A percentile compares a stretch with the other conserved stretches of the same genome.
Conservation (phyloP, 1,139 yeast species). For the Diutina sp. region DNA sequence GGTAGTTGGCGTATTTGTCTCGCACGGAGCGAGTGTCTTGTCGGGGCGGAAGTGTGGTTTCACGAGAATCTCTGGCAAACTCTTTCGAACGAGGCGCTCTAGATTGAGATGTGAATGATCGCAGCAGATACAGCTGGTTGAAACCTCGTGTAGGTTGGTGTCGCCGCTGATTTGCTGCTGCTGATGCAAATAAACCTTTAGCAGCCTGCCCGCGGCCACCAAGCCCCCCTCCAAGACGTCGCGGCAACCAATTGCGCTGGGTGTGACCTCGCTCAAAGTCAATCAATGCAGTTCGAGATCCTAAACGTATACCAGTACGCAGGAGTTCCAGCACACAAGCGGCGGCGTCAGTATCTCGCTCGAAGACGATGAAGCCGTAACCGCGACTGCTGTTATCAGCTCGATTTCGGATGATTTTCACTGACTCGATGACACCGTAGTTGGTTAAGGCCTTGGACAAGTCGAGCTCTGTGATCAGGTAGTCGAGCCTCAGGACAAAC, state of each 20-base stretch:
- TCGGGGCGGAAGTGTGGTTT: neutral
- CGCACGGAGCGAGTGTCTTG: constrained; percentile 5
- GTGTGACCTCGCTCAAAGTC: constrained; percentile 81
- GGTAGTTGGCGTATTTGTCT: constrained; percentile 9
- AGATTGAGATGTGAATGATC: constrained; percentile 3
- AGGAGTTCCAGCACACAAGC: constrained; percentile 47
- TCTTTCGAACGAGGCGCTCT: constrained; percentile 6
- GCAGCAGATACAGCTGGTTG: neutral
- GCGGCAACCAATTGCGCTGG: constrained; percentile 68
- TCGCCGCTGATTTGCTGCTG: constrained; percentile 8
- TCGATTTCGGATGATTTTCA: constrained; percentile 53
- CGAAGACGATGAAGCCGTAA: constrained; percentile 74
- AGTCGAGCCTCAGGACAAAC: constrained; percentile 63
- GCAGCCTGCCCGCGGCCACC: constrained; percentile 9
- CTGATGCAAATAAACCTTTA: constrained; percentile 7
- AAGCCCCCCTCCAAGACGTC: constrained; percentile 57
- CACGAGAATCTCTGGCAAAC: constrained; percentile 2
- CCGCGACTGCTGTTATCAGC: constrained; percentile 50
- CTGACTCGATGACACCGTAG: constrained; percentile 60
- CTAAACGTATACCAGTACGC: constrained; percentile 26
- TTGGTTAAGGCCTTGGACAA: constrained; percentile 47
- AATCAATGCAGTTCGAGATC: constrained; percentile 40
- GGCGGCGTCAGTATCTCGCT: constrained; percentile 43
- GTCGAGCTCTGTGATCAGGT: constrained; percentile 55
- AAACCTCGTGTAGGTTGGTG: neutral